Base-by-base conservation (phyloP, 257 asterid species). In the Solanum etuberosum region DNA sequence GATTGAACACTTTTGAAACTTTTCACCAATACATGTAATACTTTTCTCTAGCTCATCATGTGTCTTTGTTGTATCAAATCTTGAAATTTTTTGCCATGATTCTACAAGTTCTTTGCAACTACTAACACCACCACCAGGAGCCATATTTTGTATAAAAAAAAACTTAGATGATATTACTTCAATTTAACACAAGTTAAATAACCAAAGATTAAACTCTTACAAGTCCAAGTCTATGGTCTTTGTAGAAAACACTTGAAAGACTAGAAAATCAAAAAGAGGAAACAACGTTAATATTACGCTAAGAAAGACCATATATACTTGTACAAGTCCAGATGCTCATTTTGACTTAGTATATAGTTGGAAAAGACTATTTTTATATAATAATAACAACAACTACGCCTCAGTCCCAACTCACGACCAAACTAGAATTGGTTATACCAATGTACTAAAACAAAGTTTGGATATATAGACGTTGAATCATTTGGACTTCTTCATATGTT, bases 41-140 rank as follows among this genome's bases (percentile, higher is more conserved):
- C 88, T 91, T 81, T 84, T 94, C 80, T 93, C 98, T 40, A 88
- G 76, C 78, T 61, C 70, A 59, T 59, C 68, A 61, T 90, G 90
- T 85, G 84, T 74, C 65, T 35, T 82, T 59, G 90, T 67, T 78
- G 83, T 34, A 35, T 94, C 94, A 89, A 32, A 89, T 86, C 84
- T 89, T 80, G 84, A 70, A 48, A 85, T 83, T 65, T 93, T 93
- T 12, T 88, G 84, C 80, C 90, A 88, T 15, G 95, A 89, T 82
- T 91, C 95, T 83, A 87, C 88, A 7, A 90, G 90, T 89, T 93
- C 95, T 83, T 89, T 92, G 91, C 90, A 90, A 89, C 89, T 76
- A 89, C 89, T 76, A 76, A 20, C 90, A 87, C 92, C 92, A 84
- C 92, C 91, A 38, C 92, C 93, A 15, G 93, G 94, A 88, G 97